phyloP scores from a whole-genome alignment of 768 basidiomycete species.

The Boletus rufocinnamomeus region DNA sequence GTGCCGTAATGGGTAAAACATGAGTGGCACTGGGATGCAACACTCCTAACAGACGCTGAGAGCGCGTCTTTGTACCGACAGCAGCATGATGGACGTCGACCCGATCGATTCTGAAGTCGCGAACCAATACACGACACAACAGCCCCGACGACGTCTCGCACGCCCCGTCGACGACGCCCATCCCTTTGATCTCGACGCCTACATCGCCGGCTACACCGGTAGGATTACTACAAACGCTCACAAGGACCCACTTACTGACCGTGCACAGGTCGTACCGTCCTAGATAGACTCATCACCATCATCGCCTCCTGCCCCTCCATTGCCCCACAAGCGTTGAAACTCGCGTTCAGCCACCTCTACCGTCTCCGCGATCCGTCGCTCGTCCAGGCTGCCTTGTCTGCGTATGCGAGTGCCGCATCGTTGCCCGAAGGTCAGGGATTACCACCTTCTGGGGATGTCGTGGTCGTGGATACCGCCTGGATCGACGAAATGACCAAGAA shows the following conservation, averaged over 20 bases:
- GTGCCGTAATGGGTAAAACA: accelerated
- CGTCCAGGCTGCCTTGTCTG: conserved; percentile 50
- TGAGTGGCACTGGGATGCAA: neutral
- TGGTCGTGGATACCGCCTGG: conserved; percentile 68
- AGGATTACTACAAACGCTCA: neutral
- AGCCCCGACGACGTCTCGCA: conserved; percentile 26
- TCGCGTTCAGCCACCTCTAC: conserved; percentile 64
- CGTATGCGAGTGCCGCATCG: conserved; percentile 52
- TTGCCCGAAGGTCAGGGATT: conserved; percentile 38
- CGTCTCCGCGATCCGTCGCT: conserved; percentile 68
- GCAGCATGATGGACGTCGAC: conserved; percentile 34
- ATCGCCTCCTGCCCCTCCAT: conserved; percentile 64
- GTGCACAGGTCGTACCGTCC: conserved; percentile 65
- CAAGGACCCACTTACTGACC: neutral
- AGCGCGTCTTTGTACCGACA: neutral
- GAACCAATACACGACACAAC: conserved; percentile 13
- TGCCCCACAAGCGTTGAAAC: conserved; percentile 69
- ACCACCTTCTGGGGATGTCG: conserved; percentile 49
- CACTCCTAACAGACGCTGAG: conserved; percentile 3
- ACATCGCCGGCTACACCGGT: conserved; percentile 80
- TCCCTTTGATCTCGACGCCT: conserved; percentile 85
- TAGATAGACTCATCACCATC: conserved; percentile 73
- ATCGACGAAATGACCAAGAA: conserved; percentile 63
- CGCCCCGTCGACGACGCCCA: conserved; percentile 73
- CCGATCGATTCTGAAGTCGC: conserved; percentile 29